A percentile compares a stretch with the other conserved stretches of the same genome.
Evolutionary conservation across 1,284 basidiomycete genomes (phyloP).

Genomic region (Apiotrichum mycotoxinovorans): DNA sequence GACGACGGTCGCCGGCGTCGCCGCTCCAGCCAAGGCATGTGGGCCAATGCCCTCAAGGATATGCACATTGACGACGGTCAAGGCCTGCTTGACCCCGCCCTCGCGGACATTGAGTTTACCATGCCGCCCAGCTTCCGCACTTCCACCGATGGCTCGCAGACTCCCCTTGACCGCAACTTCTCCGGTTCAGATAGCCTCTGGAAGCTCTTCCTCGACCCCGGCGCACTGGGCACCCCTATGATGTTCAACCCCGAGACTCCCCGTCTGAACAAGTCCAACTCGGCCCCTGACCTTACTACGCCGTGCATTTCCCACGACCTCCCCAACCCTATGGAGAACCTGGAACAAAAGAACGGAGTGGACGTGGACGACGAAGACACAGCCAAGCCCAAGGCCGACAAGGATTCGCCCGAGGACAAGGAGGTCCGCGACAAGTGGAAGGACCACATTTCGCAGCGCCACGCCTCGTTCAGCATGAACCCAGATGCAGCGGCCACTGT

Average conservation of each 20-base stretch:
- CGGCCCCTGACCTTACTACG: conserved; percentile 42
- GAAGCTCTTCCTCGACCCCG: conserved; percentile 40
- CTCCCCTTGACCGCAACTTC: conserved; percentile 8
- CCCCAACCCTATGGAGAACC: not conserved
- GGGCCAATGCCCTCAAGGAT: conserved; percentile 41
- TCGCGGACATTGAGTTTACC: conserved; percentile 15
- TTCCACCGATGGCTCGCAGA: not conserved
- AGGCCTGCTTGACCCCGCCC: not conserved
- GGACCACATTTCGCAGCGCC: conserved; percentile 38
- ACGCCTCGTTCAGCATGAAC: conserved; percentile 30
- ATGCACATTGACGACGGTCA: conserved; percentile 37
- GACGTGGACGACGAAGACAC: not conserved
- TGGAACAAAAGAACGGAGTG: not conserved
- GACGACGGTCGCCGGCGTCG: conserved; percentile 13
- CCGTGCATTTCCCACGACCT: conserved; percentile 10
- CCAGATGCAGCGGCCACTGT: conserved; percentile 16
- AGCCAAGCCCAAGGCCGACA: not conserved
- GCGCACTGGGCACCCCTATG: conserved; percentile 24
- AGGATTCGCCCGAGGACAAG: not conserved
- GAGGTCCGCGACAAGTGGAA: conserved; percentile 33
- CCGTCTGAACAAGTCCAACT: conserved; percentile 37
- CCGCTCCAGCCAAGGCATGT: conserved; percentile 33
- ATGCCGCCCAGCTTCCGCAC: not conserved
- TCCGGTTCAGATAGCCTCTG: conserved; percentile 41
- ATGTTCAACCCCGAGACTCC: conserved; percentile 18